These are phyloP conservation scores for Cladophialophora chaetospira DNA, from an alignment of 2,329 filamentous ascomycete genomes.

Conservation along the genomic window DNA sequence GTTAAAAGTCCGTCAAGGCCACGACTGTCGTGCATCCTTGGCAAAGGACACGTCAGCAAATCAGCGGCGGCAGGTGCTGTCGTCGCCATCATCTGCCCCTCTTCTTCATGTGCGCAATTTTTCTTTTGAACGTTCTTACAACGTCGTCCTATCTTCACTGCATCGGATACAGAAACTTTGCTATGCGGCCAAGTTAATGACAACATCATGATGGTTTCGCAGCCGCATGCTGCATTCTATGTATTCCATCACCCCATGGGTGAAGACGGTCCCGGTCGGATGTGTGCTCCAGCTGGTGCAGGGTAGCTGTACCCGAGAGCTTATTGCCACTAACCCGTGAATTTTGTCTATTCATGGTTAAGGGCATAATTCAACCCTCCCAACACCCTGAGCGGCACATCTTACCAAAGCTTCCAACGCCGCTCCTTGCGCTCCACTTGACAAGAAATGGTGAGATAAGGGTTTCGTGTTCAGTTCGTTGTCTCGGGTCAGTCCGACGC, in stretches of 20 bases:
- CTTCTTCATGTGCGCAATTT: not conserved
- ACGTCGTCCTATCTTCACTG: not conserved
- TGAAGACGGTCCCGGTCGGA: not conserved
- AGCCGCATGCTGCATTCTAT: not conserved
- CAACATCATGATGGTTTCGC: not conserved
- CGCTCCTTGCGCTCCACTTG: not conserved
- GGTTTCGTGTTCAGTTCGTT: not conserved
- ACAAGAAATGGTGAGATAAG: not conserved
- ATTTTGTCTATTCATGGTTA: constrained; percentile 5
- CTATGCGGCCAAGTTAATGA: too few species aligned
- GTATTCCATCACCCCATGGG: constrained; percentile 4
- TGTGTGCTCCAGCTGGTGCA: not conserved
- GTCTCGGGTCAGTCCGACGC: constrained; percentile 3
- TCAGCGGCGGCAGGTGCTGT: not conserved
- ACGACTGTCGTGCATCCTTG: not conserved
- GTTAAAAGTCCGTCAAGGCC: not conserved
- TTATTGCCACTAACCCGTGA: constrained; percentile 2
- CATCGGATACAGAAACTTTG: not conserved
- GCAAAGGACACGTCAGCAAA: not conserved
- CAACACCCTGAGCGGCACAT: not conserved
- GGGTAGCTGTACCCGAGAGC: not conserved
- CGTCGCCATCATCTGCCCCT: not conserved
- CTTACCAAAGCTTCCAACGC: not conserved
- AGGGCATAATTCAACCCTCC: not conserved
- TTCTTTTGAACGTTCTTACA: not conserved